Percentiles rank a stretch among this genome's conserved stretches.
Evolutionary conservation across 345 rosid genomes (phyloP).

Genomic region (Eucalyptus cladocalyx): DNA sequence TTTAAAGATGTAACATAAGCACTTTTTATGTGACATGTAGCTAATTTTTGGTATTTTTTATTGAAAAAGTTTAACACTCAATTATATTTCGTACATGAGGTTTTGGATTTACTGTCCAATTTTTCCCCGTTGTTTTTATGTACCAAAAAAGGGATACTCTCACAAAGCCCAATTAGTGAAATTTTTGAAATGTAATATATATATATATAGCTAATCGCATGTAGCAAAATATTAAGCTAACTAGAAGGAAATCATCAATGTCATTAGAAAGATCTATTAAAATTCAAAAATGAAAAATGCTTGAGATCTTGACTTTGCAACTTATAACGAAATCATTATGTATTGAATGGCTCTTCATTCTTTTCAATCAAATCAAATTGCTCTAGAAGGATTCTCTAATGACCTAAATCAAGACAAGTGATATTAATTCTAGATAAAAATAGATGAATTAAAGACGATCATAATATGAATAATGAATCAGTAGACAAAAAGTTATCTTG

Average conservation of each 20-base stretch:
- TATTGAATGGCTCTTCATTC: background rate
- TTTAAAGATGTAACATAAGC: background rate
- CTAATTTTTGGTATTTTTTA: background rate
- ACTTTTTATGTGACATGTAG: background rate
- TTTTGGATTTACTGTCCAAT: background rate
- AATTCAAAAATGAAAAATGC: no score
- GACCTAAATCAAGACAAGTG: background rate
- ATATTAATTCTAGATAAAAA: background rate
- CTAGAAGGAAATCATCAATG: no score
- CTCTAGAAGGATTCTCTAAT: background rate
- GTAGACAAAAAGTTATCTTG: background rate
- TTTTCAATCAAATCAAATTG: background rate
- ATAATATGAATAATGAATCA: background rate
- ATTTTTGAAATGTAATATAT: no score
- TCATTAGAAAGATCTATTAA: no score
- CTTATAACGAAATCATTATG: background rate
- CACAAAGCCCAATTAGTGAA: background rate
- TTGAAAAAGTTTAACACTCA: background rate
- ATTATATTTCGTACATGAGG: background rate
- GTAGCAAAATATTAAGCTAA: background rate
- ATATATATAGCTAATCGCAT: no score
- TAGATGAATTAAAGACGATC: background rate
- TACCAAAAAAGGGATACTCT: background rate
- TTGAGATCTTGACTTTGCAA: no score
- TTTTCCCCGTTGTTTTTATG: background rate